phyloP scores from a whole-genome alignment of 768 basidiomycete species.

The Tulasnella sp. region DNA sequence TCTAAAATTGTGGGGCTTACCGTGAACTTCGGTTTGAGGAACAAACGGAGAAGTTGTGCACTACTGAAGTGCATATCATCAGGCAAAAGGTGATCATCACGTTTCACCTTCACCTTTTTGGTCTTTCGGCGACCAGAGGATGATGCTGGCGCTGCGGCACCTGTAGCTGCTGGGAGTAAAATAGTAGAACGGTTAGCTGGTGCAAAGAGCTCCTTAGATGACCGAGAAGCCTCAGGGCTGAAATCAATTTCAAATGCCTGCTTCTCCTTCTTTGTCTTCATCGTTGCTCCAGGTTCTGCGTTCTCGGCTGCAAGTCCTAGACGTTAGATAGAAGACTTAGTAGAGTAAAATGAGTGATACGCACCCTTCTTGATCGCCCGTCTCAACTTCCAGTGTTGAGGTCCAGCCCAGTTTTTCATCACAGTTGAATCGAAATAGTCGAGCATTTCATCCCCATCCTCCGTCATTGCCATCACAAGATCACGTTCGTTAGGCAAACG shows the following conservation, averaged over 20 bases:
- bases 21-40: constrained; percentile 90
- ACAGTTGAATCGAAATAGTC: constrained; percentile 86
- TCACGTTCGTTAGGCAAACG: constrained; percentile 63
- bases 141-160: constrained; percentile 23
- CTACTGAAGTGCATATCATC: constrained; percentile 98
- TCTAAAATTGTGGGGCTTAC: constrained; percentile 34
- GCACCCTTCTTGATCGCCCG: constrained; percentile 16
- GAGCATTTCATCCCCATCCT: constrained; percentile 47
- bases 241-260: constrained; percentile 78
- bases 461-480: constrained; percentile 74
- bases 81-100: constrained; percentile 66
- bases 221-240: constrained; percentile 42
- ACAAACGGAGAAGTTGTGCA: constrained; percentile 77
- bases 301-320: constrained; percentile 6
- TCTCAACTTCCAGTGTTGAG: constrained; percentile 94
- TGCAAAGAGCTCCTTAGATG: constrained; percentile 62
- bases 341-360: not conserved
- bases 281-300: constrained; percentile 31
- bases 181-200: constrained; percentile 61
- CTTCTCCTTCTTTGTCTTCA: constrained; percentile 55
- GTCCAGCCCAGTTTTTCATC: constrained; percentile 95
- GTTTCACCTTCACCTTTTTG: constrained; percentile 47
- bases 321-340: no score
- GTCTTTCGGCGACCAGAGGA: constrained; percentile 30
- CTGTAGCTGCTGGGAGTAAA: constrained; percentile 45